These are phyloP conservation scores for Phaeosphaeriaceae sp. DNA, from an alignment of 2,329 filamentous ascomycete species.

Conservation along the genomic window DNA sequence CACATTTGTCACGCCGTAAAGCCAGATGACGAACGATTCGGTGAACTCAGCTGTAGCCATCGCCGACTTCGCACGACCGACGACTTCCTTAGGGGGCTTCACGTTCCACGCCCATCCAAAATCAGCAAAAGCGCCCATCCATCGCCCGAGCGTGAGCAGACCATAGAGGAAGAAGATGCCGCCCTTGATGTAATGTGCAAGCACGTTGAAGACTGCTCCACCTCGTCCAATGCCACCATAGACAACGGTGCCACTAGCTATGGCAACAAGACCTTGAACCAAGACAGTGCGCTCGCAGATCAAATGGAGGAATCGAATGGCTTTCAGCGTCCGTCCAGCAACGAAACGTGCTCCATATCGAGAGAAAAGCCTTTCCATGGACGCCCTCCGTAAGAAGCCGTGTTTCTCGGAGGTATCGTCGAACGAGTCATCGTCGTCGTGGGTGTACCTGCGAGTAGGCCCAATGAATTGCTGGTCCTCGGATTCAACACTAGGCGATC, in stretches of 20 bases:
- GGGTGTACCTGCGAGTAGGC: constrained; percentile 45
- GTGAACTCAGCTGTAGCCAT: constrained; percentile 84
- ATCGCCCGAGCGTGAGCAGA: constrained; percentile 83
- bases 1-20: constrained; percentile 88
- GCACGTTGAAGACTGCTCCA: constrained; percentile 75
- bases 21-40: constrained; percentile 87
- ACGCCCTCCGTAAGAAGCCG: constrained; percentile 55
- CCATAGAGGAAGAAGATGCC: constrained; percentile 96
- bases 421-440: constrained; percentile 55
- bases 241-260: constrained; percentile 76
- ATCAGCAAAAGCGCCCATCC: constrained; percentile 88
- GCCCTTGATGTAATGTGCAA: constrained; percentile 94
- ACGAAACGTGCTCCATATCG: constrained; percentile 61
- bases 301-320: constrained; percentile 68
- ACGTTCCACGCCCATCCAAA: constrained; percentile 96
- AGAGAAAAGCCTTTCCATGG: constrained; percentile 61
- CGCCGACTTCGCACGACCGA: constrained; percentile 67
- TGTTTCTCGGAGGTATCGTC: constrained; percentile 55
- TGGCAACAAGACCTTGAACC: constrained; percentile 75
- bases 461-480: constrained; percentile 45
- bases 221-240: constrained; percentile 86
- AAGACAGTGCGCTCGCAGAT: constrained; percentile 79
- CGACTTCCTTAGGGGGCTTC: constrained; percentile 66
- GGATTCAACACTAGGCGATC: constrained; percentile 65
- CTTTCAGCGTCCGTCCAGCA: constrained; percentile 63